phyloP scores from a whole-genome alignment of 176 grass and related monocot genomes.

The Coix lacrymajobi region DNA sequence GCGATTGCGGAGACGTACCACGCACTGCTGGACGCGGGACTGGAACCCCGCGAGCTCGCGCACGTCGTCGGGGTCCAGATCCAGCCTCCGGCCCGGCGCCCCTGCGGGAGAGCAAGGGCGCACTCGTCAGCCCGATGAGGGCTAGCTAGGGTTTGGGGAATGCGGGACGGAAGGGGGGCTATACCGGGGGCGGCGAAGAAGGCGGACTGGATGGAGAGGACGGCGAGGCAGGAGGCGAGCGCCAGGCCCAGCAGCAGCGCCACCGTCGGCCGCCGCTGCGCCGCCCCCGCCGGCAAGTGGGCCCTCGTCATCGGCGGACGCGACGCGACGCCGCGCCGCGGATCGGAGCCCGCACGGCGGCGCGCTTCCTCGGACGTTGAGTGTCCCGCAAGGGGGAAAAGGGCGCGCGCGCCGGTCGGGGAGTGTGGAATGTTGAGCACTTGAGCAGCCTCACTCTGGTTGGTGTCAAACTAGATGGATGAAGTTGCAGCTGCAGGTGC shows the following conservation, averaged over 20 bases:
- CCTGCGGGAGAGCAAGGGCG: slow-evolving; percentile 9
- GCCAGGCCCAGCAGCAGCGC: slow-evolving; percentile 64
- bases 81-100: slow-evolving; percentile 33
- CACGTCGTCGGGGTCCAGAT: slow-evolving; percentile 48
- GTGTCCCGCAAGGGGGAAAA: not conserved
- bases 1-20: slow-evolving; percentile 34
- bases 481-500: too few relatives aligned
- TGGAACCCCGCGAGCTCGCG: slow-evolving; percentile 68
- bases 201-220: slow-evolving; percentile 86
- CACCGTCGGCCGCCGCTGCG: slow-evolving; percentile 51
- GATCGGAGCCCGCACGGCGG: not conserved
- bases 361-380: not conserved
- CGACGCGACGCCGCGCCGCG: not conserved
- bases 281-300: not conserved
- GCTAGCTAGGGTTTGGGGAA: not conserved
- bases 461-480: too few relatives aligned
- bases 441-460: too few relatives aligned
- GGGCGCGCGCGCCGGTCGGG: not conserved
- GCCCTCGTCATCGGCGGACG: slow-evolving; percentile 44
- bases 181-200: slow-evolving; percentile 59
- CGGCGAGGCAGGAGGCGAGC: slow-evolving; percentile 64
- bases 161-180: not conserved
- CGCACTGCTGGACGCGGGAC: slow-evolving; percentile 76
- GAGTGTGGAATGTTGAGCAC: not conserved
- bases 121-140: not conserved